These are phyloP conservation scores for Cercospora sp. DNA, from an alignment of 2,329 filamentous ascomycete species.

Conservation along the genomic window DNA sequence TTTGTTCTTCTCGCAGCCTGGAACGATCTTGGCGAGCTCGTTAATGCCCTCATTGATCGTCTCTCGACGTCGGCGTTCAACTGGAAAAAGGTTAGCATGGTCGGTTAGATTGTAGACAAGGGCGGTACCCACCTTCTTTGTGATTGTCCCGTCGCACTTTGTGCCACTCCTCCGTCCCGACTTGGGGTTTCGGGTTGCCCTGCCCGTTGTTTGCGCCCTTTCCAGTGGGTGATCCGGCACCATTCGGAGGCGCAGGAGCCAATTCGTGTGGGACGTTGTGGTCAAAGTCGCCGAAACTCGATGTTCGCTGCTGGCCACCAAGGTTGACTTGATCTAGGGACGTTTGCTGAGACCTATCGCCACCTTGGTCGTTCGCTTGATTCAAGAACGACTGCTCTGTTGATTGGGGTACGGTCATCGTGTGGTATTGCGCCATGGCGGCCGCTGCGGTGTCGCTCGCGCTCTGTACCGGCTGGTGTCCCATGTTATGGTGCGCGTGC, in stretches of 20 bases:
- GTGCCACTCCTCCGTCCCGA: constrained; percentile 98
- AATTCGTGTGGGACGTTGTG: constrained; percentile 11
- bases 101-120: background rate
- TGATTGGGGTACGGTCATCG: constrained; percentile 59
- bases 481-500: constrained; percentile 24
- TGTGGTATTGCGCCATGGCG: constrained; percentile 52
- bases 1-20: constrained; percentile 98
- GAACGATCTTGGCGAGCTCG: constrained; percentile 95
- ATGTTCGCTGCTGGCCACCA: constrained; percentile 24
- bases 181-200: constrained; percentile 67
- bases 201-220: constrained; percentile 19
- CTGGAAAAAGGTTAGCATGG: constrained; percentile 50
- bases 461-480: constrained; percentile 43
- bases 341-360: constrained; percentile 27
- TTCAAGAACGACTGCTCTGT: constrained; percentile 53
- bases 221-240: constrained; percentile 46
- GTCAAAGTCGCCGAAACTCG: constrained; percentile 32
- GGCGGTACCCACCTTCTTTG: constrained; percentile 76
- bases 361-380: constrained; percentile 25
- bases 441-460: constrained; percentile 63
- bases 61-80: constrained; percentile 92
- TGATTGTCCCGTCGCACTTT: constrained; percentile 96
- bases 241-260: constrained; percentile 30
- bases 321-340: constrained; percentile 26
- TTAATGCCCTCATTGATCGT: constrained; percentile 99